Conservation (phyloP, 148 eudicot species). For the Rhododendron molle region DNA sequence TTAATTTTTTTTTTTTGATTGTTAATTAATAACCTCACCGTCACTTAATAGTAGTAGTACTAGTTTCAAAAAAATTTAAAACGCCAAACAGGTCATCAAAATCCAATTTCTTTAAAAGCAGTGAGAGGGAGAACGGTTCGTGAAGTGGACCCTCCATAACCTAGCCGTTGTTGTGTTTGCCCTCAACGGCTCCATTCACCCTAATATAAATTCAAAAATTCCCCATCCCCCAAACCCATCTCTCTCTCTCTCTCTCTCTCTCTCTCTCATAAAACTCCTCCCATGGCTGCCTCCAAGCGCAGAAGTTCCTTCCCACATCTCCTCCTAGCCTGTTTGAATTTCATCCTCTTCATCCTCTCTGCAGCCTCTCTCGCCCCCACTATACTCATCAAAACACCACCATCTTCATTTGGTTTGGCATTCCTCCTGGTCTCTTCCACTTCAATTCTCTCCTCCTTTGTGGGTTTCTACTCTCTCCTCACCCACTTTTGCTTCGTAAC, state of each 20-base stretch:
- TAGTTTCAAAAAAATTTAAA: not conserved
- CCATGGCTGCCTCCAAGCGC: conserved; percentile 48
- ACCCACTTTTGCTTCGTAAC: conserved; percentile 55
- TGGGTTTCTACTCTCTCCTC: conserved; percentile 59
- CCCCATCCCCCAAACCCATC: not conserved
- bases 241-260: conserved; percentile 5
- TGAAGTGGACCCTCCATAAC: conserved; percentile 16
- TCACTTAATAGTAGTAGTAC: not conserved
- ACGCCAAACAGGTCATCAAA: not conserved
- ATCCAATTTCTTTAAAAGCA: not conserved
- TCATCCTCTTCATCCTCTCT: conserved; percentile 53
- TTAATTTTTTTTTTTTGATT: not conserved
- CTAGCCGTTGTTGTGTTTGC: conserved; percentile 24
- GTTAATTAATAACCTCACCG: not conserved
- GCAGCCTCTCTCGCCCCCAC: conserved; percentile 54
- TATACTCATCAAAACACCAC: conserved; percentile 51
- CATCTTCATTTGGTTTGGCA: conserved; percentile 55
- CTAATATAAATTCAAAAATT: conserved; percentile 17
- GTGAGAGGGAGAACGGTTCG: conserved; percentile 1
- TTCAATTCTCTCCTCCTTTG: conserved; percentile 53
- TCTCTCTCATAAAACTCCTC: not conserved
- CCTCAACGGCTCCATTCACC: conserved; percentile 11
- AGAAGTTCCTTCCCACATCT: conserved; percentile 53
- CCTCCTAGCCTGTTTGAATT: conserved; percentile 45
- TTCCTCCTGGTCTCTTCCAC: conserved; percentile 42